phyloP scores from a whole-genome alignment of 2,329 filamentous ascomycete genomes.

The Diaporthe sp. region DNA sequence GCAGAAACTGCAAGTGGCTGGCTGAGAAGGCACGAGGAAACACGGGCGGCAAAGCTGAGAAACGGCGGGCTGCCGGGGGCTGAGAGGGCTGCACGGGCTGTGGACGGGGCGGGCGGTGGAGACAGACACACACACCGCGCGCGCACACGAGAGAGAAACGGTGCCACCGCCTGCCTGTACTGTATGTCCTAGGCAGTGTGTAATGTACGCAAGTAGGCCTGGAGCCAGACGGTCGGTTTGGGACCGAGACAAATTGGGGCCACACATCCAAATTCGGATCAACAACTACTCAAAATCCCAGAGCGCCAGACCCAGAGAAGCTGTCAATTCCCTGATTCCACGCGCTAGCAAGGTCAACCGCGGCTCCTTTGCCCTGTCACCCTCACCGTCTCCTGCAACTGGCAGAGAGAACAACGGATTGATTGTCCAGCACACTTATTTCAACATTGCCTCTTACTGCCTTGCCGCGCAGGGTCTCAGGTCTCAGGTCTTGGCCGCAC shows the following conservation, averaged over 20 bases:
- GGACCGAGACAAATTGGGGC: slow-evolving; percentile 6
- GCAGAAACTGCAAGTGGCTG: neutral
- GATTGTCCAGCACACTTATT: no score
- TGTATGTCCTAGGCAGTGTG: no score
- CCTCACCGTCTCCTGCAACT: neutral
- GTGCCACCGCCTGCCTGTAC: neutral
- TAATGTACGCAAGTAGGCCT: neutral
- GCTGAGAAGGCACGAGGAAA: neutral
- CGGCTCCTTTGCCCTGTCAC: neutral
- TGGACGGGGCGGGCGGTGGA: neutral
- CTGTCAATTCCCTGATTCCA: neutral
- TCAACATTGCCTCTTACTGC: no score
- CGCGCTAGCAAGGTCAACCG: slow-evolving; percentile 24
- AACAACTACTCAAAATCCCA: neutral
- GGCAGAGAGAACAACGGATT: neutral
- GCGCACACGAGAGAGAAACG: neutral
- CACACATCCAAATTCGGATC: slow-evolving; percentile 15
- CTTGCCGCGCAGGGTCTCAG: no score
- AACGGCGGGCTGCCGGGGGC: neutral
- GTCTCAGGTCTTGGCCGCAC: slow-evolving; percentile 11
- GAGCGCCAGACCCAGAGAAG: slow-evolving; percentile 12
- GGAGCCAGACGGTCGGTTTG: slow-evolving; percentile 26
- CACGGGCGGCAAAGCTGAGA: neutral
- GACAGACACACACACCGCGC: neutral
- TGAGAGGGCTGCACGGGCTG: neutral